phyloP scores from a whole-genome alignment of 345 rosid genomes.

The Eutrema yunnanense region DNA sequence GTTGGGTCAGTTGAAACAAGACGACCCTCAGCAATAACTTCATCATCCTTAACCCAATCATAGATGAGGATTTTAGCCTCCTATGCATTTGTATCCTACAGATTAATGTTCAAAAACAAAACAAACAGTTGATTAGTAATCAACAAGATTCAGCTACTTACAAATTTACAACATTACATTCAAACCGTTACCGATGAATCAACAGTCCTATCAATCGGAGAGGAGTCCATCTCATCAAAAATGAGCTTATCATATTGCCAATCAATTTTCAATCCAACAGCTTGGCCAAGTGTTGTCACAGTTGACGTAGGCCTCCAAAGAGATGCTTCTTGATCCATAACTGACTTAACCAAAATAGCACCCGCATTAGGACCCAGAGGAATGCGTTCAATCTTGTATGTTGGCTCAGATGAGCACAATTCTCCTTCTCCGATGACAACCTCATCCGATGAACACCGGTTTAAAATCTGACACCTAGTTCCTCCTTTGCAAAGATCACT shows the following conservation, averaged over 20 bases:
- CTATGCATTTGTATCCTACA: background rate
- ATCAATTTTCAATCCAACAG: background rate
- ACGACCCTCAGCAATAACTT: too few relatives aligned
- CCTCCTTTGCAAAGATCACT: too few relatives aligned
- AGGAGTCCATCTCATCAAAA: background rate
- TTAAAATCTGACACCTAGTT: background rate
- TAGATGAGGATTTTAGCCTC: background rate
- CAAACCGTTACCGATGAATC: background rate
- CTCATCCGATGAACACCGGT: too few relatives aligned
- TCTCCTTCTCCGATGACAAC: too few relatives aligned
- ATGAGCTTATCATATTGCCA: background rate
- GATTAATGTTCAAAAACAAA: background rate
- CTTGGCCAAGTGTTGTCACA: background rate
- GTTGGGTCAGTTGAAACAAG: too few relatives aligned
- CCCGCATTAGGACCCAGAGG: background rate
- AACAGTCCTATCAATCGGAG: background rate
- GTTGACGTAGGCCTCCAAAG: background rate
- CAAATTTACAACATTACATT: background rate
- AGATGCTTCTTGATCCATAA: background rate
- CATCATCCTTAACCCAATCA: too few relatives aligned
- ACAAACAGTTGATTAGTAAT: background rate
- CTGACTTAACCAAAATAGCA: background rate
- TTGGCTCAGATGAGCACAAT: background rate
- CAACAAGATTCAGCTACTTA: background rate
- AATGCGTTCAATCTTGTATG: background rate